Percentiles rank a stretch among this genome's conserved stretches.
Conservation (phyloP, 2,329 filamentous ascomycete genomes). For the Sporothrix inflata region DNA sequence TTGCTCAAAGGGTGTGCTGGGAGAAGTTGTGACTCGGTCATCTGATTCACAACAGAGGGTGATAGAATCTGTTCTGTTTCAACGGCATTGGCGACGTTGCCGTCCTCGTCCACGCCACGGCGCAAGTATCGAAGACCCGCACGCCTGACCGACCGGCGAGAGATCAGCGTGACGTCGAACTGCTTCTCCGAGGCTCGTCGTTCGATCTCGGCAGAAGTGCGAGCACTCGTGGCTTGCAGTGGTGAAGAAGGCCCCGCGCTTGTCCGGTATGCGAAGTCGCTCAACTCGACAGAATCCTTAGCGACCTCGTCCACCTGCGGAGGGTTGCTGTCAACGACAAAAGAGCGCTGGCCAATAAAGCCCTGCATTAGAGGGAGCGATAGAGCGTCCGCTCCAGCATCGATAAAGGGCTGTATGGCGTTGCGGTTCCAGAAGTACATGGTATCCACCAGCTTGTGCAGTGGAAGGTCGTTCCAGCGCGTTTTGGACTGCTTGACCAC, state of each 20-base stretch:
- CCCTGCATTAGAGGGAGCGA: slow-evolving; percentile 88
- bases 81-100: slow-evolving; percentile 84
- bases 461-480: slow-evolving; percentile 56
- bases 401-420: slow-evolving; percentile 72
- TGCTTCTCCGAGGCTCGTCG: slow-evolving; percentile 53
- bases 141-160: slow-evolving; percentile 82
- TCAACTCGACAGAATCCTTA: slow-evolving; percentile 50
- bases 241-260: slow-evolving; percentile 25
- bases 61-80: slow-evolving; percentile 96
- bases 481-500: slow-evolving; percentile 45
- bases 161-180: slow-evolving; percentile 86
- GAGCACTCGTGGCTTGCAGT: slow-evolving; percentile 24
- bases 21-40: slow-evolving; percentile 57
- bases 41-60: slow-evolving; percentile 45
- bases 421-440: slow-evolving; percentile 91
- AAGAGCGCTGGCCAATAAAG: slow-evolving; percentile 85
- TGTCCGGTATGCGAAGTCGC: slow-evolving; percentile 35
- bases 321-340: slow-evolving; percentile 69
- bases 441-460: slow-evolving; percentile 74
- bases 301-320: slow-evolving; percentile 55
- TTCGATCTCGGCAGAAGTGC: slow-evolving; percentile 35
- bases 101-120: slow-evolving; percentile 86
- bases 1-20: slow-evolving; percentile 48
- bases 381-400: slow-evolving; percentile 70
- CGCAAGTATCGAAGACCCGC: slow-evolving; percentile 89